A percentile compares a stretch with the other conserved stretches of the same genome.
Evolutionary conservation across 75 land plant species (phyloP).

Genomic region (Picea sitchensis): DNA sequence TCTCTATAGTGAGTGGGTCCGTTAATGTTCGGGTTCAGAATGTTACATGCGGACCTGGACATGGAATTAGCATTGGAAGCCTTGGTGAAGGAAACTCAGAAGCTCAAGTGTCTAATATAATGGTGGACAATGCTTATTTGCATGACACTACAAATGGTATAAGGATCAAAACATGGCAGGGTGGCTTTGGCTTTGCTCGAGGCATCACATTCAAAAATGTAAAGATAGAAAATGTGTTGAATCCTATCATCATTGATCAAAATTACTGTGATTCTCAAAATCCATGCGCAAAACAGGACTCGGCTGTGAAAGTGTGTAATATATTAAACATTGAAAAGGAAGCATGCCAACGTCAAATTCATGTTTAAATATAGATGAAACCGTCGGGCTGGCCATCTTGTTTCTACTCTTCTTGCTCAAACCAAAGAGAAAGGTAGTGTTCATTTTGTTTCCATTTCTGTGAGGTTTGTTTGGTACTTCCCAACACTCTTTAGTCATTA

Average conservation of each 20-base stretch:
- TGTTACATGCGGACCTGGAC: slow-evolving; percentile 58
- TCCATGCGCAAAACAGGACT: slow-evolving; percentile 29
- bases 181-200: slow-evolving; percentile 72
- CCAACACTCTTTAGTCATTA: no score
- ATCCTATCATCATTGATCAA: slow-evolving; percentile 91
- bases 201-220: slow-evolving; percentile 60
- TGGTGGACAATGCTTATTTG: slow-evolving; percentile 21
- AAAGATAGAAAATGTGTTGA: slow-evolving; percentile 70
- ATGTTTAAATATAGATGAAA: no score
- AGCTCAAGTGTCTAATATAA: slow-evolving; percentile 26
- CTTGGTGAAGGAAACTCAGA: slow-evolving; percentile 27
- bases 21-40: slow-evolving; percentile 28
- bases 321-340: no score
- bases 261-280: slow-evolving; percentile 76
- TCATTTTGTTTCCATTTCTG: no score
- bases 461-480: no score
- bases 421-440: no score
- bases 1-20: slow-evolving; percentile 50
- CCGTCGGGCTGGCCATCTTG: no score
- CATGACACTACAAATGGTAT: slow-evolving; percentile 35
- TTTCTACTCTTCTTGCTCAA: no score
- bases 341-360: no score
- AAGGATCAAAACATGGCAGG: slow-evolving; percentile 61
- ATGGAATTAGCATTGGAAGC: slow-evolving; percentile 57
- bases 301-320: no score